Evolutionary conservation across 108 stramenopile genomes (phyloP).

Genomic region (Schizochytrium sp.): DNA sequence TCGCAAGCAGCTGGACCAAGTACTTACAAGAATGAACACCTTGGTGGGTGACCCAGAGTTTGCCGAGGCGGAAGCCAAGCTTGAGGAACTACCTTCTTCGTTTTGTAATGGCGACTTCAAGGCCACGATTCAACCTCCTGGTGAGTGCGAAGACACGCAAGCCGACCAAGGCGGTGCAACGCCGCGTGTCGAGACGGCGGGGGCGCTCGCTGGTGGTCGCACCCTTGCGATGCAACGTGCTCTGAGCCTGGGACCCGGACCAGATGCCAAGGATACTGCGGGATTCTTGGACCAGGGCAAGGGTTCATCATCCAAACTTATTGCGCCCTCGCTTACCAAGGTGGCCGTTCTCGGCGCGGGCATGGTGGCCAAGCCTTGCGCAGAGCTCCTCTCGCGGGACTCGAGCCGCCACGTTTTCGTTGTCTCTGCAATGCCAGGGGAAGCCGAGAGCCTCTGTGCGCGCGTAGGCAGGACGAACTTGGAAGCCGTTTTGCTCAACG

Average conservation of each 20-base stretch:
- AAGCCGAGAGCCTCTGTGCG: constrained; percentile 46
- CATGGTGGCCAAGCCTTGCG: constrained; percentile 58
- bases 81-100: neutral
- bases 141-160: neutral
- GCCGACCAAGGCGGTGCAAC: neutral
- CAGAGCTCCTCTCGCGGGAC: constrained; percentile 51
- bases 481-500: neutral
- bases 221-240: no score
- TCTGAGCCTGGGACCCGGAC: neutral
- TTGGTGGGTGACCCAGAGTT: neutral
- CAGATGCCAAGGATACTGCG: neutral
- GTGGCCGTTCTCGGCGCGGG: constrained; percentile 70
- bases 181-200: no score
- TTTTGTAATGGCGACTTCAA: constrained; percentile 12
- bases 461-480: constrained; percentile 5
- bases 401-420: constrained; percentile 47
- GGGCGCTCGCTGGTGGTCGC: no score
- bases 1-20: neutral
- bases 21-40: neutral
- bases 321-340: constrained; percentile 29
- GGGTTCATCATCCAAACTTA: neutral
- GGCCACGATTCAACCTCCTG: neutral
- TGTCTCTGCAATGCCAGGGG: constrained; percentile 50
- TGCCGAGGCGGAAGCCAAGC: neutral
- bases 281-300: neutral